These are phyloP conservation scores for Entomortierella parvispora DNA, from an alignment of 192 early-diverging fungal species.

Conservation along the genomic window DNA sequence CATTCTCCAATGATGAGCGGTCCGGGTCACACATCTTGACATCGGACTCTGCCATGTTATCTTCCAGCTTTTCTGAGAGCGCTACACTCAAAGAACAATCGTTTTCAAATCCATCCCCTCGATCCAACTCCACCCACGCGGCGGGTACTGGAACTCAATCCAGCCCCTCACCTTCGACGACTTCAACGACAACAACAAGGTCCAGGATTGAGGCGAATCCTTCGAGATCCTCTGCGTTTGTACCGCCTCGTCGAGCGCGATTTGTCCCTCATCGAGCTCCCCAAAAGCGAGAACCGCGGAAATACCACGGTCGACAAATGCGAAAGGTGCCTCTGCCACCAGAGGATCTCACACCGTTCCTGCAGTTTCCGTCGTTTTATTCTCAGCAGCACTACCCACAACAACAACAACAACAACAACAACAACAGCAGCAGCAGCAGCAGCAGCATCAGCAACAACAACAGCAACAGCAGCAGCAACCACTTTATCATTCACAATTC, in stretches of 20 bases:
- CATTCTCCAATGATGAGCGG: no score
- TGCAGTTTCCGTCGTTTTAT: no score
- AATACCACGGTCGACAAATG: constrained; percentile 28
- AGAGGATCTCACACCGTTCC: constrained; percentile 4
- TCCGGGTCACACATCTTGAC: no score
- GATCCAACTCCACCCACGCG: constrained; percentile 9
- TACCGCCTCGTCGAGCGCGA: background rate
- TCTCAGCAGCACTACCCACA: no score
- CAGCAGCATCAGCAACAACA: no score
- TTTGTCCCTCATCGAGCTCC: background rate
- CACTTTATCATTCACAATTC: no score
- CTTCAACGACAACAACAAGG: background rate
- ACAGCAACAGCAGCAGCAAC: no score
- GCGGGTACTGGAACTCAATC: no score
- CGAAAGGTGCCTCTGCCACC: constrained; percentile 9
- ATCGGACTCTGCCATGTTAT: background rate
- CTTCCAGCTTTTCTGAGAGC: background rate
- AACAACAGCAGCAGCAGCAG: no score
- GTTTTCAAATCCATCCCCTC: background rate
- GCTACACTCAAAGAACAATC: background rate
- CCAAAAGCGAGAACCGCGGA: constrained; percentile 4
- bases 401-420: no score
- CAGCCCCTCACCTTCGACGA: background rate
- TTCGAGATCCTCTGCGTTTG: background rate
- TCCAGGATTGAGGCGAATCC: no score